phyloP scores from a whole-genome alignment of 306 rosid species.

The Prinsepia uniflora region DNA sequence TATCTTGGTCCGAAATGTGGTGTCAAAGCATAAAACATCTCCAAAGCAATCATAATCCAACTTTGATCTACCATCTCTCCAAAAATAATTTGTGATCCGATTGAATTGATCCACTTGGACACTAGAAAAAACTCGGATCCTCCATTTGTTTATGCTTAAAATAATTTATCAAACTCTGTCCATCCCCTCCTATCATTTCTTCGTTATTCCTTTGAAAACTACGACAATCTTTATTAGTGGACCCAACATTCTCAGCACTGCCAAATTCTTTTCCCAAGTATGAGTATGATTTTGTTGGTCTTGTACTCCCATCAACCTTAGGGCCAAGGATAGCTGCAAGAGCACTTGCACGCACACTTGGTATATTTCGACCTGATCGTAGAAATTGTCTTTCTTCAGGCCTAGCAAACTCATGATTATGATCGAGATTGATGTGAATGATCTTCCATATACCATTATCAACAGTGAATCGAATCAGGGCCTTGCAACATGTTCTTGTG shows the following conservation, averaged over 20 bases:
- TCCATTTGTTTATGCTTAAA: slow-evolving; percentile 16
- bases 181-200: slow-evolving; percentile 12
- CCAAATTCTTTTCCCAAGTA: neutral
- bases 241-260: slow-evolving; percentile 3
- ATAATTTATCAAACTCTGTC: slow-evolving; percentile 18
- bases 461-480: slow-evolving; percentile 11
- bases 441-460: slow-evolving; percentile 16
- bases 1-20: slow-evolving; percentile 16
- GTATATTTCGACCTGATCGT: slow-evolving; percentile 6
- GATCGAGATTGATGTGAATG: slow-evolving; percentile 1
- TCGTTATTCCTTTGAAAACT: neutral
- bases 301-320: slow-evolving; percentile 3
- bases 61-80: slow-evolving; percentile 27
- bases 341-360: neutral
- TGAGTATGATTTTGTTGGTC: neutral
- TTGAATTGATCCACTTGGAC: slow-evolving; percentile 23
- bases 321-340: neutral
- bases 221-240: neutral
- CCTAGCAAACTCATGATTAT: slow-evolving; percentile 21
- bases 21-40: slow-evolving; percentile 23
- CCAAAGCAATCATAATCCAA: slow-evolving; percentile 28
- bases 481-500: slow-evolving; percentile 11
- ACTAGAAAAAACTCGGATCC: slow-evolving; percentile 21
- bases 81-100: slow-evolving; percentile 18
- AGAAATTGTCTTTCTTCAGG: slow-evolving; percentile 16